Conservation (phyloP, 441 rosid genomes). For the Flueggea neowawraea region DNA sequence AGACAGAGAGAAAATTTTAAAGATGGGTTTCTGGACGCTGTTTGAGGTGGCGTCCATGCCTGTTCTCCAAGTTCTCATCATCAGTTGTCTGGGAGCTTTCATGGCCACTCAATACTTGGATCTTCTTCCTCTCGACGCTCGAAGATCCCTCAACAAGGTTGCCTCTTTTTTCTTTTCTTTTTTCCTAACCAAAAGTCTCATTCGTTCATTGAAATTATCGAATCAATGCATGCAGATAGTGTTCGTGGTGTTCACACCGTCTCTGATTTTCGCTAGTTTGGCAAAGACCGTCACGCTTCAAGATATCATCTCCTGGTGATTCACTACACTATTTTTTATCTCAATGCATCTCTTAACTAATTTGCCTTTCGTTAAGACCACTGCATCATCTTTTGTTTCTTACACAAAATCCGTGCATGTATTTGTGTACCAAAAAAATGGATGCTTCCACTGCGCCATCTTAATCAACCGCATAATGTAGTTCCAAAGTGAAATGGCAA, state of each 20-base stretch:
- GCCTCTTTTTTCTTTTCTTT: not conserved
- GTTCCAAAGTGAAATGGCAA: too few species aligned
- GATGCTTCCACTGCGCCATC: too few species aligned
- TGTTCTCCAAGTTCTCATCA: constrained; percentile 59
- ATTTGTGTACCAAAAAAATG: too few species aligned
- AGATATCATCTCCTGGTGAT: constrained; percentile 85
- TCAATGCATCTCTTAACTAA: not conserved
- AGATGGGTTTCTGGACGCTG: constrained; percentile 80
- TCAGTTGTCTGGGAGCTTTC: constrained; percentile 66
- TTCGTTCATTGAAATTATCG: too few species aligned
- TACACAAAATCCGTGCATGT: too few species aligned
- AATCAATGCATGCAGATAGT: constrained; percentile 31
- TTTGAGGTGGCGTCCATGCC: constrained; percentile 82
- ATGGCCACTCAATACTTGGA: constrained; percentile 55
- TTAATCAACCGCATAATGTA: too few species aligned
- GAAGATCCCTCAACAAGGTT: constrained; percentile 75
- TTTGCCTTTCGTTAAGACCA: not conserved
- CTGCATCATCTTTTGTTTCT: not conserved
- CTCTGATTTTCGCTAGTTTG: constrained; percentile 81
- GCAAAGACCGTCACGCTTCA: constrained; percentile 78
- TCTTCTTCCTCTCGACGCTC: constrained; percentile 53
- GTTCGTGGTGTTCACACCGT: constrained; percentile 75
- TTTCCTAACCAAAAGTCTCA: not conserved
- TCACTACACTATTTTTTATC: too few species aligned
- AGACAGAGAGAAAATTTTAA: not conserved